Evolutionary conservation across 1,284 basidiomycete genomes (phyloP).

Genomic region (Abortiporus biennis): DNA sequence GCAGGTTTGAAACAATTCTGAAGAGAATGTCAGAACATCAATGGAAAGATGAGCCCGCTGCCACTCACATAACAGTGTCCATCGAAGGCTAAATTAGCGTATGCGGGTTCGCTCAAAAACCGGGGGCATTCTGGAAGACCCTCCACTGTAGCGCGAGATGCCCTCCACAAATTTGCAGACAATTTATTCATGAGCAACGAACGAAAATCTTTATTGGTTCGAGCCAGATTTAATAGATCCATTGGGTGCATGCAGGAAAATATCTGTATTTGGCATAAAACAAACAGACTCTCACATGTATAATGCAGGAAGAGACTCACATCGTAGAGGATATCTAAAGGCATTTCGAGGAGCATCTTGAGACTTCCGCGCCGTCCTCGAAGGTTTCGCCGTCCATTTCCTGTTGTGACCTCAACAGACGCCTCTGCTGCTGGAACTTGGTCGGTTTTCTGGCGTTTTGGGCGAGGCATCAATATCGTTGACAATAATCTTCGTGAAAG

Average conservation of each 20-base stretch:
- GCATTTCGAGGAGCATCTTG: slow-evolving; percentile 13
- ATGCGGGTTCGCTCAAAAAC: slow-evolving; percentile 27
- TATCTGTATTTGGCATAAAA: slow-evolving; percentile 29
- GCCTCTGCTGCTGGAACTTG: no score
- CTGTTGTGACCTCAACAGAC: no score
- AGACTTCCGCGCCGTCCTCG: slow-evolving; percentile 4
- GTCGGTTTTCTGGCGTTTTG: no score
- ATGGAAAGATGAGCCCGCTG: no score
- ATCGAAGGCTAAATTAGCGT: slow-evolving; percentile 23
- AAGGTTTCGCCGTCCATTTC: no score
- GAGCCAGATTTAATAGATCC: slow-evolving; percentile 39
- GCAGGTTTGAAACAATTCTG: no score
- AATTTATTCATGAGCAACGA: slow-evolving; percentile 30
- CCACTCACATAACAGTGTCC: slow-evolving; percentile 1
- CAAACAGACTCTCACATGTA: not conserved
- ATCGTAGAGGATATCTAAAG: slow-evolving; percentile 18
- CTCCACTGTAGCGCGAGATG: slow-evolving; percentile 12
- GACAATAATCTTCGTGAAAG: no score
- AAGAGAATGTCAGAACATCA: no score
- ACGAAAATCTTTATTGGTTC: slow-evolving; percentile 31
- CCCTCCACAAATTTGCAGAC: slow-evolving; percentile 37
- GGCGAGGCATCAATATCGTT: no score
- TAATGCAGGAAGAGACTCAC: slow-evolving; percentile 7
- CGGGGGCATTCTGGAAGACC: slow-evolving; percentile 24
- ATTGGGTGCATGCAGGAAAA: slow-evolving; percentile 37